Evolutionary conservation across 78 protist species (phyloP), one percentile per base, ranked within the genome.

Genomic region (slime mould (Dictyostelium discoideum)): DNA sequence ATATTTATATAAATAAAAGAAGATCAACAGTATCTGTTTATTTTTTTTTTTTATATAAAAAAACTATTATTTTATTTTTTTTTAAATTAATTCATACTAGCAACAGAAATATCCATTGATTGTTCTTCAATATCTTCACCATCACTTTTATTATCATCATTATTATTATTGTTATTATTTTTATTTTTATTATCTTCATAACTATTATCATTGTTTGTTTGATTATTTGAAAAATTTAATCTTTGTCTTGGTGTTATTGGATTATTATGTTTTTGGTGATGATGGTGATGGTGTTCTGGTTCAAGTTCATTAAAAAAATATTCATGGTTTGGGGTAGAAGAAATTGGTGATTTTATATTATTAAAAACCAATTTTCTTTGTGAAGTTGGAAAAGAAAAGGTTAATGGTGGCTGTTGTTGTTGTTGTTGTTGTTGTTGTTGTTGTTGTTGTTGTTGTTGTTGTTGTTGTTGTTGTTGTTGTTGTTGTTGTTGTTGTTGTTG

Each of bases 51-150:
- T 73, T 69, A 26, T 69, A 69, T 69, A 10, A 29, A 67, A 8
- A n/a, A 29, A 73, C 14, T 32, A 5, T 32, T 32, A 32, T 32
- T 32, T 32, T 14, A 32, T 14, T n/a, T 32, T 73, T 73, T 11
- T 29, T 72, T 11, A n/a, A n/a, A 26, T 32, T 32, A 73, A 32
- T 73, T 73, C 39, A 73, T 73, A 24, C 79, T 73, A 26, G 79
- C 11, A 73, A 73, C 40, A 26, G 79, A 73, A 32, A 73, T 73
- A 32, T 73, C 79, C 79, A 73, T 73, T 73, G 79, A 73, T 73
- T 73, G 79, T 32, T 73, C 79, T 26, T 29, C 37, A 73, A 24
- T 32, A 26, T 73, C 42, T 32, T 7, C 10, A n/a, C n/a, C 32
- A n/a, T 65, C 4, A 8, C 24, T 11, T n/a, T 67, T n/a, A 54